Base-by-base conservation (phyloP, 257 asterid species). In the Salvia hispanica region DNA sequence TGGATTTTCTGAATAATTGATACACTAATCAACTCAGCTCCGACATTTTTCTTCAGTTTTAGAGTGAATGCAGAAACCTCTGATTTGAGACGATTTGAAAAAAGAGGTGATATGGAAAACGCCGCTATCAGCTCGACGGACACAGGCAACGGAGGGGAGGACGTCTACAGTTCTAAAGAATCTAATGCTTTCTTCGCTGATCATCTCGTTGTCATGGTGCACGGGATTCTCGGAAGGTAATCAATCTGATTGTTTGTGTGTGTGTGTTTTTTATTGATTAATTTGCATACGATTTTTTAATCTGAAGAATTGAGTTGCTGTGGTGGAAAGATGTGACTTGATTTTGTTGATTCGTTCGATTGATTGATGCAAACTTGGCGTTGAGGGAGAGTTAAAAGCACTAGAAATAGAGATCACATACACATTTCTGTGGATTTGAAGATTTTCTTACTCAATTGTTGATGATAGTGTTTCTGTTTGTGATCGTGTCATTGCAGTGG, bases 141-240 rank as follows among this genome's bases (percentile, higher is more conserved):
- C 77, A 77, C 89, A 60, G 82, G 69, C 21, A 70, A 80, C 70
- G 95, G 93, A 14, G 96, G 82, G 40, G 88, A 83, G 81, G 96
- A 87, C 67, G 95, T 88, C 40, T 85, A 67, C 69, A 87, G 90
- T 69, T 80, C 77, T 70, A 82, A 75, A 50, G 66, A 75, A 4
- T 81, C 91, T 51, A 91, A 90, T 72, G 86, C 76, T 69, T 74
- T 82, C 0, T 76, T 91, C 4, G 97, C 95, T 37, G 98, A 89
- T 89, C 99, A 94, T 82, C 97, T 94, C 5, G 93, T 94, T 64
- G 81, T 94, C 55, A 80, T 94, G 96, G 95, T 94, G 47, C 99
- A 94, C 63, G 99, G 99, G 56, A 94, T 94, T 76, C 96, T 94
- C 4, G 99, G 99, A 69, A 94, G 99, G 99, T 93, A 79, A 15